Evolutionary conservation across 2,329 filamentous ascomycete genomes (phyloP), one percentile per base, ranked within the genome.

Genomic region (Colletotrichum cuscutae): DNA sequence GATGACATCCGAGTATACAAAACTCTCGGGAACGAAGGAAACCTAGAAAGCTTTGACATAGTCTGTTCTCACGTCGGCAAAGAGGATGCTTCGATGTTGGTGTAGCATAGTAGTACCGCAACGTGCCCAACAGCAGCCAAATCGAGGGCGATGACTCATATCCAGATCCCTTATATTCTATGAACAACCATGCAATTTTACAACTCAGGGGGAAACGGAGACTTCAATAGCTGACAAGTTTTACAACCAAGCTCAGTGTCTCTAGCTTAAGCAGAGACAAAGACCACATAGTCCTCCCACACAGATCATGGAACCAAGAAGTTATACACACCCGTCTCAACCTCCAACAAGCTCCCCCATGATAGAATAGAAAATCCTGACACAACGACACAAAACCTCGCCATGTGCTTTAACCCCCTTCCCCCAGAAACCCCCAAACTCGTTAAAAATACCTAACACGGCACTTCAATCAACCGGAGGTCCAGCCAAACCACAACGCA

Each of bases 311-410:
- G 42, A 22, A 49, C 22, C 19, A n/a, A 49, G 15, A 11, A 11
- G 42, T 9, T 22, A 49, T 5, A 22, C 42, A 49, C 2, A 49
- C 19, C 1, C 42, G 9, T 9, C 15, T 37, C 30, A 28, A 19
- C 15, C 56, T 15, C 59, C 64, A 19, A 64, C 54, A 69, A 59
- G 70, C 70, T 24, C 15, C 1, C 46, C 54, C 70, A 28, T 49
- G 32, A 30, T 15, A 15, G 6, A 60, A 42, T 35, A 35, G 32
- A 35, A 35, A 35, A 12, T 12, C 30, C 30, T 60, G 70, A 65
- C n/a, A 70, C 65, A 57, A 30, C 52, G 60, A 65, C 46, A 65
- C 19, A 8, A 59, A 65, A 46, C 46, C 46, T 7, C 22, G 46
- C 46, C 46, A 59, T 60, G 26, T 19, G 30, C 35, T 12, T 49